Conservation (phyloP, 148 eudicot species). For the Linanthus parryae region DNA sequence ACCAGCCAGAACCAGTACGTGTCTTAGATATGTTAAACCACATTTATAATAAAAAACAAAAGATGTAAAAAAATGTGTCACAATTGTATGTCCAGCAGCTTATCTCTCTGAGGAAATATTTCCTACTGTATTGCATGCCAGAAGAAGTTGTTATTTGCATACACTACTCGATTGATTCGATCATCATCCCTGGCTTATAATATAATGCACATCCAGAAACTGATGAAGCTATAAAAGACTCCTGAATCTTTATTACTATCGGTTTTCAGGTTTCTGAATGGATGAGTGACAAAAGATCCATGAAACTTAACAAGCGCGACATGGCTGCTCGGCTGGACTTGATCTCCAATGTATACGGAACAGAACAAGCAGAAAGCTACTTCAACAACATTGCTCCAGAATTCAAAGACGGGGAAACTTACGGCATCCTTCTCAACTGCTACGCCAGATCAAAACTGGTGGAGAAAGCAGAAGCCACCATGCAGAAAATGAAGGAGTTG, state of each 20-base stretch:
- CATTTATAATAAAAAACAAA: no score
- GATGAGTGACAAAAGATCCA: conserved; percentile 34
- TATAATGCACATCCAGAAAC: no score
- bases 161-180: no score
- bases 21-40: no score
- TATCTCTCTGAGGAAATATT: no score
- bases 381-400: conserved; percentile 21
- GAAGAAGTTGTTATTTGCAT: no score
- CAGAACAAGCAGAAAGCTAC: conserved; percentile 28
- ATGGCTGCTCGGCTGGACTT: conserved; percentile 34
- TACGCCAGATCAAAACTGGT: conserved; percentile 24
- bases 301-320: conserved; percentile 15
- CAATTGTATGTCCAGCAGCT: no score
- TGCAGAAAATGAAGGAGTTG: conserved; percentile 29
- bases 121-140: no score
- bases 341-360: conserved; percentile 35
- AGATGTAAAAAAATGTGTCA: no score
- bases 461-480: conserved; percentile 37
- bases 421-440: conserved; percentile 33
- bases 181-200: no score
- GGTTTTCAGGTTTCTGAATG: conserved; percentile 35
- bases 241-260: conserved; percentile 2
- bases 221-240: no score
- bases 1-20: no score
- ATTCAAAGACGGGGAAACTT: conserved; percentile 15